Evolutionary conservation across 1,284 basidiomycete genomes (phyloP).

Genomic region (Spongispora temasekensis): DNA sequence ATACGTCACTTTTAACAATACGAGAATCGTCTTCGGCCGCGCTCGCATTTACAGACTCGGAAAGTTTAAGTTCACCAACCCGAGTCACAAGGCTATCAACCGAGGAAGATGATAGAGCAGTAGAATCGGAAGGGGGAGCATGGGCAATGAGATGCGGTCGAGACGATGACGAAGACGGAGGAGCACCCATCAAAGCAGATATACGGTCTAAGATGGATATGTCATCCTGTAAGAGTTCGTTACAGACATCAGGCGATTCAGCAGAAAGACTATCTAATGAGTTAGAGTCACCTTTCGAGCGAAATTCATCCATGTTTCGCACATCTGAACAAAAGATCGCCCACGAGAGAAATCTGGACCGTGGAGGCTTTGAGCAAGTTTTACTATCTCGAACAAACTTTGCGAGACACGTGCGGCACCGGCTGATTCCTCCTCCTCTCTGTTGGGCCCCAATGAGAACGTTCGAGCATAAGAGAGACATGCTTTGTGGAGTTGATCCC

Average conservation of each 20-base stretch:
- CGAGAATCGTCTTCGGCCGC: not conserved
- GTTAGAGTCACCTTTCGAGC: slow-evolving; percentile 46
- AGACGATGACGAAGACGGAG: slow-evolving; percentile 5
- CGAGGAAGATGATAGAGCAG: slow-evolving; percentile 3
- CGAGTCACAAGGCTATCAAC: slow-evolving; percentile 21
- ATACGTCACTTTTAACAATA: slow-evolving; percentile 14
- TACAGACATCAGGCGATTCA: not conserved
- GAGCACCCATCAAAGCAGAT: slow-evolving; percentile 40
- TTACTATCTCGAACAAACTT: slow-evolving; percentile 46
- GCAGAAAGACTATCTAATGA: not conserved
- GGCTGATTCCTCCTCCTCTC: slow-evolving; percentile 30
- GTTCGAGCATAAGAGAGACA: slow-evolving; percentile 42
- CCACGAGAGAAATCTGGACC: slow-evolving; percentile 46
- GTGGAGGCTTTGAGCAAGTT: slow-evolving; percentile 32
- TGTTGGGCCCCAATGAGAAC: slow-evolving; percentile 21
- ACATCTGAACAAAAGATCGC: slow-evolving; percentile 57
- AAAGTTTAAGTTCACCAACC: slow-evolving; percentile 20
- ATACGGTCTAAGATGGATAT: slow-evolving; percentile 51
- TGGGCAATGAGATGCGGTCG: not conserved
- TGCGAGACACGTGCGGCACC: slow-evolving; percentile 42
- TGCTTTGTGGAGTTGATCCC: slow-evolving; percentile 65
- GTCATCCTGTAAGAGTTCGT: slow-evolving; percentile 48
- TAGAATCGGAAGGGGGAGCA: not conserved
- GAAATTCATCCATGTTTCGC: slow-evolving; percentile 62
- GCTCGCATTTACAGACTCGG: slow-evolving; percentile 9